These are phyloP conservation scores for Plasmodium reichenowi DNA, from an alignment of 169 alveolate genomes.

Conservation along the genomic window DNA sequence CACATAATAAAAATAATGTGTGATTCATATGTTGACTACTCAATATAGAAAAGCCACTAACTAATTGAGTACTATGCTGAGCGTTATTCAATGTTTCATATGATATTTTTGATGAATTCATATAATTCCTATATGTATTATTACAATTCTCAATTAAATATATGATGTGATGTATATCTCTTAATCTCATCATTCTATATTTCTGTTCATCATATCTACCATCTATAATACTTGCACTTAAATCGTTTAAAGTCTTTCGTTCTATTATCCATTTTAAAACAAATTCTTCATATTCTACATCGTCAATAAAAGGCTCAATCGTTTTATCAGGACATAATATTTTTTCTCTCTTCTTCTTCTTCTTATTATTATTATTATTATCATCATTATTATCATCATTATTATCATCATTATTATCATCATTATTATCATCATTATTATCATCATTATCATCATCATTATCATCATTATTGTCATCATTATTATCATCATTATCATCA, in stretches of 20 bases:
- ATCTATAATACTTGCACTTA: slow-evolving; percentile 88
- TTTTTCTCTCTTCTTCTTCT: neutral
- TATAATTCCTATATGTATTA: slow-evolving; percentile 78
- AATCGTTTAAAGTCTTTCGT: slow-evolving; percentile 87
- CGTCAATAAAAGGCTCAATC: neutral
- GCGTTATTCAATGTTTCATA: slow-evolving; percentile 75
- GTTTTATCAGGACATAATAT: too few relatives aligned
- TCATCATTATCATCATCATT: too few relatives aligned
- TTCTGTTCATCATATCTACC: slow-evolving; percentile 90
- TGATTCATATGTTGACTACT: slow-evolving; percentile 82
- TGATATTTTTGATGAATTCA: slow-evolving; percentile 79
- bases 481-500: neutral
- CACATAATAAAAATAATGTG: slow-evolving; percentile 78
- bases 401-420: neutral
- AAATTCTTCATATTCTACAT: slow-evolving; percentile 79
- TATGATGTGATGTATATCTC: slow-evolving; percentile 84
- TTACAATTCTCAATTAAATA: slow-evolving; percentile 85
- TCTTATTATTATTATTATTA: neutral
- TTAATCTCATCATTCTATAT: slow-evolving; percentile 84
- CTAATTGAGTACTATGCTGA: slow-evolving; percentile 79
- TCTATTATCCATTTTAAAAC: slow-evolving; percentile 90
- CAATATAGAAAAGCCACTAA: slow-evolving; percentile 79
- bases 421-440: too few relatives aligned
- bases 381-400: neutral
- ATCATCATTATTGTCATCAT: neutral